Conservation (phyloP, 2,329 filamentous ascomycete species). For the Aspergillus hortae region DNA sequence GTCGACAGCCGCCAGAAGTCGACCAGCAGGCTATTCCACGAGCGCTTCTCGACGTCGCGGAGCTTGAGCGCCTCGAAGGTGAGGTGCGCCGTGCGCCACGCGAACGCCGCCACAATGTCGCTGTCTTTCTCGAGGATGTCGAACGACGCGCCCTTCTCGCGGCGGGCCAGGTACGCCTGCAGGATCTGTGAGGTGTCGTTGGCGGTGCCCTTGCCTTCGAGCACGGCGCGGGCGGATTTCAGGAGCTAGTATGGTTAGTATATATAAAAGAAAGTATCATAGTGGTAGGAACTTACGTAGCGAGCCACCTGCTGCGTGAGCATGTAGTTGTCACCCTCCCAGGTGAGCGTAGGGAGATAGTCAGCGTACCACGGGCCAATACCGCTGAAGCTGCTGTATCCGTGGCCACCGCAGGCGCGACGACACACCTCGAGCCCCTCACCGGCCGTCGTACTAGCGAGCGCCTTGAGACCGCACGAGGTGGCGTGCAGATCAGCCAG, state of each 20-base stretch:
- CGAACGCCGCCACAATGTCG: conserved; percentile 70
- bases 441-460: conserved; percentile 67
- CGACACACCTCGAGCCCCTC: conserved; percentile 73
- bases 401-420: conserved; percentile 72
- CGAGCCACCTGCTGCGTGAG: conserved; percentile 74
- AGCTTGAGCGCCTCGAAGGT: conserved; percentile 74
- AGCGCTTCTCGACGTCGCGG: conserved; percentile 69
- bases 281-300: conserved; percentile 48
- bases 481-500: conserved; percentile 73
- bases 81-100: conserved; percentile 69
- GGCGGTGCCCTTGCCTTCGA: conserved; percentile 60
- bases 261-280: not conserved
- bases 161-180: conserved; percentile 59
- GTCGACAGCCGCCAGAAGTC: conserved; percentile 75
- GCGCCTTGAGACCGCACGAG: conserved; percentile 71
- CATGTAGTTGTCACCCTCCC: conserved; percentile 83
- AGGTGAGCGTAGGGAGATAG: conserved; percentile 67
- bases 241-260: conserved; percentile 49
- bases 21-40: conserved; percentile 73
- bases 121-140: conserved; percentile 68
- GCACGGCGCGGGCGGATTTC: conserved; percentile 68
- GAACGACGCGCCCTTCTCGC: conserved; percentile 69
- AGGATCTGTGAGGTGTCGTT: conserved; percentile 70
- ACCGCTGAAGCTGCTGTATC: conserved; percentile 71
- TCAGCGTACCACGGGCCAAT: conserved; percentile 73